phyloP scores from a whole-genome alignment of 768 basidiomycete genomes.

The Suillus subluteus region DNA sequence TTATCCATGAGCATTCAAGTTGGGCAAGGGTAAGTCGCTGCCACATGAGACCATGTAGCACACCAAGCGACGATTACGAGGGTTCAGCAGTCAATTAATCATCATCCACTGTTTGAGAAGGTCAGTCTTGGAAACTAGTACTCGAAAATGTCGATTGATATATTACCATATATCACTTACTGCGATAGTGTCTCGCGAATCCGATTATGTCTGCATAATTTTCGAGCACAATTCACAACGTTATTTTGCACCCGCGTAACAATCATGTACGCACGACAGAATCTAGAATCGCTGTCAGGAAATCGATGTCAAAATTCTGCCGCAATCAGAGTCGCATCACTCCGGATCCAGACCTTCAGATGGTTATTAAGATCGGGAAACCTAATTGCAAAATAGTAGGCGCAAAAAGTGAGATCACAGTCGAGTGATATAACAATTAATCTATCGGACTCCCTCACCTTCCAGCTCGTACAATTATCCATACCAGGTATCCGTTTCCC shows the following conservation, averaged over 20 bases:
- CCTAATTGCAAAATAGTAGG: background rate
- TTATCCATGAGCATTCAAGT: background rate
- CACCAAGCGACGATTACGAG: background rate
- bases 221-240: background rate
- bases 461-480: background rate
- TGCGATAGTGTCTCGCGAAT: background rate
- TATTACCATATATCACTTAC: background rate
- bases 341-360: background rate
- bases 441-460: background rate
- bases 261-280: background rate
- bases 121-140: background rate
- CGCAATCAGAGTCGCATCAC: background rate
- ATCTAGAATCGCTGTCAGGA: background rate
- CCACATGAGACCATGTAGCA: background rate
- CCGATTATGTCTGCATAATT: background rate
- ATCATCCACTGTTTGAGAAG: background rate
- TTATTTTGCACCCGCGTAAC: background rate
- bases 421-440: background rate
- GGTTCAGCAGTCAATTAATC: background rate
- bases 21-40: background rate
- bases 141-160: background rate
- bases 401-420: background rate
- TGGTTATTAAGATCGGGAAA: background rate
- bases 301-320: background rate
- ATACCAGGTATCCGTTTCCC: background rate